These are phyloP conservation scores for Kurtzmaniella quercitrusa DNA, from an alignment of 1,139 yeast genomes.

Conservation along the genomic window DNA sequence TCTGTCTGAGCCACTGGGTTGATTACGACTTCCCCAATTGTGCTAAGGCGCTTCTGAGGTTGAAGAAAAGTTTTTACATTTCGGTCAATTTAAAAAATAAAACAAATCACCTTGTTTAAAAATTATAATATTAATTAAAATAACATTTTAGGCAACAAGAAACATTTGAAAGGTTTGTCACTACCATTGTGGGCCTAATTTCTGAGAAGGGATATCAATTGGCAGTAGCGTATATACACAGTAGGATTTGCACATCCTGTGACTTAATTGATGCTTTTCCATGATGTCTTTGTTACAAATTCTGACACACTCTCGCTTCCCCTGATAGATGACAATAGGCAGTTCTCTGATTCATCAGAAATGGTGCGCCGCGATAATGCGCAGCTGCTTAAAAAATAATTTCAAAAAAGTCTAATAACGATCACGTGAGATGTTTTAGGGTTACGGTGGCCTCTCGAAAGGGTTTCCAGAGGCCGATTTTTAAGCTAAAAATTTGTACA, in stretches of 20 bases:
- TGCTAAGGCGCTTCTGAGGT: background rate
- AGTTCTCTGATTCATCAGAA: background rate
- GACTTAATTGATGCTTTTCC: background rate
- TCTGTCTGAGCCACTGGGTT: no score
- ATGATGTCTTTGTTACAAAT: background rate
- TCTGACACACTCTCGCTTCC: background rate
- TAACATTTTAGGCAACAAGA: no score
- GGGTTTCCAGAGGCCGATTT: no score
- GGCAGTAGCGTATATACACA: no score
- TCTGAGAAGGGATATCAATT: no score
- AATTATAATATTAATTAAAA: background rate
- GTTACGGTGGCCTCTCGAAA: background rate
- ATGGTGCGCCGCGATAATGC: background rate
- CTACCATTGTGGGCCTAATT: no score
- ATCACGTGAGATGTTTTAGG: background rate
- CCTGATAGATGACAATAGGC: conserved; percentile 1
- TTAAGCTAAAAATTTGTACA: no score
- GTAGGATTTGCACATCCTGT: no score
- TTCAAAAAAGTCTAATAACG: background rate
- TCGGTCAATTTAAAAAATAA: background rate
- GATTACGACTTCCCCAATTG: background rate
- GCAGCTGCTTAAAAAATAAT: background rate
- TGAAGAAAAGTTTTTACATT: background rate
- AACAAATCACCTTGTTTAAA: background rate
- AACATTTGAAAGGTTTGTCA: no score